Evolutionary conservation across 345 rosid species (phyloP).

Genomic region (Murraya koenigii): DNA sequence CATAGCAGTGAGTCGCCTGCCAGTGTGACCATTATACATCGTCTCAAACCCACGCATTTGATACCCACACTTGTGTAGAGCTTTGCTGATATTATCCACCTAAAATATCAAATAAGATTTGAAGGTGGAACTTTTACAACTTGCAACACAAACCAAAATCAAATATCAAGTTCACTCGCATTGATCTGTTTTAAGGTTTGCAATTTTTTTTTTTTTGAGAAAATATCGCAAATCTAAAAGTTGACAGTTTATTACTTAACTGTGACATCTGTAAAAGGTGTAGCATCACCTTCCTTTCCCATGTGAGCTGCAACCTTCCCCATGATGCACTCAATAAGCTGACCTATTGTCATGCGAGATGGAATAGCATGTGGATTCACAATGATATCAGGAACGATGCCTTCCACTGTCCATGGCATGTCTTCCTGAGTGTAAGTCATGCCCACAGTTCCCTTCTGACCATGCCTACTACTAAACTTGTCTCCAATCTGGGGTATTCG

Average conservation of each 20-base stretch:
- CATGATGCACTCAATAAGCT: constrained; percentile 98
- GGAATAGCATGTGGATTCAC: constrained; percentile 99
- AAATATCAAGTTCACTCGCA: background rate
- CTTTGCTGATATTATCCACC: constrained; percentile 99
- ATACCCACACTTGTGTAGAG: constrained; percentile 95
- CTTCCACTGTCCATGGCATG: constrained; percentile 99
- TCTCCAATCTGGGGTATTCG: constrained; percentile 98
- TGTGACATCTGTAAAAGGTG: constrained; percentile 98
- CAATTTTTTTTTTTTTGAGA: background rate
- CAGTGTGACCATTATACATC: constrained; percentile 97
- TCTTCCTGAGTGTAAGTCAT: constrained; percentile 99
- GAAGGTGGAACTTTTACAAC: background rate
- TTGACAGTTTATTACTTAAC: constrained; percentile 43
- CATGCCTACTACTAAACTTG: constrained; percentile 97
- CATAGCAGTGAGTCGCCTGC: constrained; percentile 80
- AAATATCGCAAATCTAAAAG: background rate
- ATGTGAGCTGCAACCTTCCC: constrained; percentile 99
- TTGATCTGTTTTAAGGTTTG: background rate
- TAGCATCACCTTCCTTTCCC: constrained; percentile 99
- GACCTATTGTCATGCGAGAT: constrained; percentile 98
- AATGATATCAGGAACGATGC: constrained; percentile 87
- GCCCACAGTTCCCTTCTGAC: constrained; percentile 99
- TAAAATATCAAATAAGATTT: constrained; percentile 14
- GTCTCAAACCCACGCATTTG: constrained; percentile 99
- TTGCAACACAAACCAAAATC: background rate